Percentiles rank a stretch among this genome's conserved stretches.
Conservation (phyloP, 257 asterid species). For the Scutellaria barbata region DNA sequence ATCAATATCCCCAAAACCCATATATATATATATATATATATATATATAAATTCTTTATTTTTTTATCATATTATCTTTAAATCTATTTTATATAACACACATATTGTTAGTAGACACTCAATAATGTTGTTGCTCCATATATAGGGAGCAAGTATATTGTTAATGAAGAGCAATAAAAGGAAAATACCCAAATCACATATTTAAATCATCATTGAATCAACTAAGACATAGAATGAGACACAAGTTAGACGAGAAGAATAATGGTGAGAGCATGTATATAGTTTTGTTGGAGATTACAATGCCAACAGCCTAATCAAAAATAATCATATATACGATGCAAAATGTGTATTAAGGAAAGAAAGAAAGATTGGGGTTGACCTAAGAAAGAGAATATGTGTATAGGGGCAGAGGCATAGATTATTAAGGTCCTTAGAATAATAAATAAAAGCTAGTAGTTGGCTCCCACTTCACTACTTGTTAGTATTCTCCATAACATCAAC, state of each 20-base stretch:
- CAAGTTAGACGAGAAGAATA: conserved; percentile 3
- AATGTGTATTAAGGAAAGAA: too few species aligned
- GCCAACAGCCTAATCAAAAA: conserved; percentile 28
- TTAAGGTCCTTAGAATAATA: too few species aligned
- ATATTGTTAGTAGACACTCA: too few species aligned
- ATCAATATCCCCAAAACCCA: too few species aligned
- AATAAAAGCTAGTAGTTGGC: conserved; percentile 25
- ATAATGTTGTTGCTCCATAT: background rate
- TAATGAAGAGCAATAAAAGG: background rate
- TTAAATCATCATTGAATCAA: background rate
- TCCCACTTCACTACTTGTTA: conserved; percentile 33
- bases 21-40: too few species aligned
- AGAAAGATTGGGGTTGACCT: too few species aligned
- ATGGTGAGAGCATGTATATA: background rate
- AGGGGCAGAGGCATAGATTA: too few species aligned
- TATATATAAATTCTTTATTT: too few species aligned
- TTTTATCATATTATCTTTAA: too few species aligned
- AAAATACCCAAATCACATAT: background rate
- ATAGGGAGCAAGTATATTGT: background rate
- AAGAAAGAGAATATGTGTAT: too few species aligned
- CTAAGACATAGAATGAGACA: background rate
- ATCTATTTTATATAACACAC: too few species aligned
- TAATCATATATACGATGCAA: background rate
- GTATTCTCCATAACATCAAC: conserved; percentile 28
- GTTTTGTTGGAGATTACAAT: background rate